phyloP scores from a whole-genome alignment of 1,139 yeast genomes.

The Blastobotrys aristatus region DNA sequence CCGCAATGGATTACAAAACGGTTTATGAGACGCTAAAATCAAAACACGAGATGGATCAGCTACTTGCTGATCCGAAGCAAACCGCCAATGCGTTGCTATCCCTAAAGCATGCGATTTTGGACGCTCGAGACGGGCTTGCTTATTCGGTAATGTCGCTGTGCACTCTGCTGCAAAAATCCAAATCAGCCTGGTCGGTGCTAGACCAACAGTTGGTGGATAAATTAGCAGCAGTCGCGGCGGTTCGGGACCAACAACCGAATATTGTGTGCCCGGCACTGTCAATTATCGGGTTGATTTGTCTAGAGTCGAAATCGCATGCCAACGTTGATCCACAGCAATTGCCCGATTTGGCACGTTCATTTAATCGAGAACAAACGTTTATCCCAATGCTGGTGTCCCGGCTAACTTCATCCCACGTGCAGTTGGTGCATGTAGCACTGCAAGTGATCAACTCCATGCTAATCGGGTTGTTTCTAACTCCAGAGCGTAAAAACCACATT shows the following conservation, averaged over 20 bases:
- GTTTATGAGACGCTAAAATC: constrained; percentile 24
- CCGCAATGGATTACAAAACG: constrained; percentile 23
- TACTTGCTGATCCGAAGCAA: constrained; percentile 28
- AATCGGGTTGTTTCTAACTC: constrained; percentile 24
- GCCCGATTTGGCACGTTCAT: constrained; percentile 22
- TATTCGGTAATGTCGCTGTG: constrained; percentile 27
- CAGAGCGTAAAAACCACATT: constrained; percentile 19
- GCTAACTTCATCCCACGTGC: constrained; percentile 23
- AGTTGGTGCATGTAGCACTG: constrained; percentile 25
- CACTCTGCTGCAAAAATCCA: constrained; percentile 23
- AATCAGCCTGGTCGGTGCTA: constrained; percentile 28
- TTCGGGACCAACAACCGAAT: constrained; percentile 22
- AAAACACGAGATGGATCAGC: constrained; percentile 20
- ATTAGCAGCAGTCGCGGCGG: constrained; percentile 19
- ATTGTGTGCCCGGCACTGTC: constrained; percentile 30
- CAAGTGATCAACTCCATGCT: constrained; percentile 27
- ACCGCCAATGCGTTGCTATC: constrained; percentile 30
- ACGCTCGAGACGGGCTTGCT: constrained; percentile 23
- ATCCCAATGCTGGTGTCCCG: constrained; percentile 24
- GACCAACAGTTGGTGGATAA: constrained; percentile 28
- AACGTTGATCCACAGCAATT: constrained; percentile 14
- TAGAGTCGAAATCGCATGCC: constrained; percentile 22
- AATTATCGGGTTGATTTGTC: constrained; percentile 24
- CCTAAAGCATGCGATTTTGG: constrained; percentile 30
- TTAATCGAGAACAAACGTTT: constrained; percentile 19